Percentiles rank a stretch among this genome's conserved stretches.
Evolutionary conservation across 495 filamentous ascomycete genomes (phyloP).

Genomic region (Talaromyces adpressus): DNA sequence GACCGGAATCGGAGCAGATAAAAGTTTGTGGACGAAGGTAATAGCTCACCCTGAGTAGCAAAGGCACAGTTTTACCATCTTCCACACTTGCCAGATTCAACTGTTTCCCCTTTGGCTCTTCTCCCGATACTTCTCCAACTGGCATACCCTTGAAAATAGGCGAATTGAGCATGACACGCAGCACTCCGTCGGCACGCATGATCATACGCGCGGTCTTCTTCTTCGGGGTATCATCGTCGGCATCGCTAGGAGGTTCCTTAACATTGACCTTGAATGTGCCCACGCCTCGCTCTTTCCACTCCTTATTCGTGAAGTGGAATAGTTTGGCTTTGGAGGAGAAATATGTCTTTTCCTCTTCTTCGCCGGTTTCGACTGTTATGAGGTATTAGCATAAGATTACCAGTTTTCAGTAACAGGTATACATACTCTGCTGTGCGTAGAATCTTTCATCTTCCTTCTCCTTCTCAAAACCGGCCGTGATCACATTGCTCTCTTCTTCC

Average conservation of each 20-base stretch:
- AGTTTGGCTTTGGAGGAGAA: slow-evolving; percentile 70
- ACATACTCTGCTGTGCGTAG: slow-evolving; percentile 60
- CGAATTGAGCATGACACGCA: slow-evolving; percentile 82
- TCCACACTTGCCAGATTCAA: slow-evolving; percentile 57
- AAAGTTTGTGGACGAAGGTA: too few species aligned
- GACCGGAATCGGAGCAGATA: too few species aligned
- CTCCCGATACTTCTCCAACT: slow-evolving; percentile 52
- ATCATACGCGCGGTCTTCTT: slow-evolving; percentile 59
- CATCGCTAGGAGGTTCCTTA: slow-evolving; percentile 26
- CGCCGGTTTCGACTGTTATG: slow-evolving; percentile 61
- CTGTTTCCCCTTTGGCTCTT: slow-evolving; percentile 44
- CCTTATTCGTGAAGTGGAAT: slow-evolving; percentile 61
- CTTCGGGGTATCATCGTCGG: slow-evolving; percentile 40
- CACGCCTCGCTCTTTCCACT: slow-evolving; percentile 84
- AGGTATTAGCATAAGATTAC: slow-evolving; percentile 10
- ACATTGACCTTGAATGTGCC: slow-evolving; percentile 82
- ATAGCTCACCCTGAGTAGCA: slow-evolving; percentile 71
- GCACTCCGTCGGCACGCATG: slow-evolving; percentile 79
- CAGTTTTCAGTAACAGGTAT: neutral
- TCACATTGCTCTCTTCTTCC: slow-evolving; percentile 35
- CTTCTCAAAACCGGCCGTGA: slow-evolving; percentile 42
- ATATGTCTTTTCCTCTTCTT: slow-evolving; percentile 55
- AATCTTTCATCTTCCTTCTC: slow-evolving; percentile 59
- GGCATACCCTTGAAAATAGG: slow-evolving; percentile 65
- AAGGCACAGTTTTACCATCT: slow-evolving; percentile 47